Evolutionary conservation across 2,329 filamentous ascomycete genomes (phyloP), one percentile per base, ranked within the genome.

Genomic region (Alternaria solani): DNA sequence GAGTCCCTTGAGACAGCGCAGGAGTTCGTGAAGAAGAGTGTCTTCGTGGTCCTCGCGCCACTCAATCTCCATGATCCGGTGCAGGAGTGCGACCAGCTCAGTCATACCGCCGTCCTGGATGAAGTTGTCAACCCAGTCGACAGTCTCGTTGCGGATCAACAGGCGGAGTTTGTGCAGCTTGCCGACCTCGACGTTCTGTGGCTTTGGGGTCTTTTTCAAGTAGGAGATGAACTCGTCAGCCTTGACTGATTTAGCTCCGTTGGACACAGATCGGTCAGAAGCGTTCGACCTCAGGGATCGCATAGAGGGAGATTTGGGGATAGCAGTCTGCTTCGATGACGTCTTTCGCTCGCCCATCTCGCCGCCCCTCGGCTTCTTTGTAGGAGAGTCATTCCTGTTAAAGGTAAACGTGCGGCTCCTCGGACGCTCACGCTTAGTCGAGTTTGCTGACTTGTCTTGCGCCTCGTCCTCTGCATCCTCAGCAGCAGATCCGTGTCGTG

Each of bases 31-130:
- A 7, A 99, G 86, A 38, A 99, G 85, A 9, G 90, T 90, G 75
- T 98, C 95, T 80, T 98, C 95, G 72, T 98, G 94, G 71, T 98
- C 95, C 83, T 97, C 95, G 73, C 94, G 92, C 94, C 95, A 99
- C 78, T 98, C 95, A 34, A 99, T 89, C 52, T 91, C 91, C 86
- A 97, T 93, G 70, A 94, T 96, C n/a, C 94, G 88, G 78, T 96
- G 90, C 48, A 98, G 83, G 55, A 98, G 82, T 39, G 87, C 88
- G 36, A 97, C 91, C 64, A 98, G 91, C 78, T 97, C 93, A 67
- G 91, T 87, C 93, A 98, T 96, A 20, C 95, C 95, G 16, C 92
- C 93, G 64, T 94, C 89, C 41, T 88, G 86, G 69, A 98, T 92
- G 76, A 98, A 99, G 12, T 89, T 87, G 75, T 98, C 93, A 3